phyloP scores from a whole-genome alignment of 2,329 filamentous ascomycete genomes.

The Diaporthe vexans region DNA sequence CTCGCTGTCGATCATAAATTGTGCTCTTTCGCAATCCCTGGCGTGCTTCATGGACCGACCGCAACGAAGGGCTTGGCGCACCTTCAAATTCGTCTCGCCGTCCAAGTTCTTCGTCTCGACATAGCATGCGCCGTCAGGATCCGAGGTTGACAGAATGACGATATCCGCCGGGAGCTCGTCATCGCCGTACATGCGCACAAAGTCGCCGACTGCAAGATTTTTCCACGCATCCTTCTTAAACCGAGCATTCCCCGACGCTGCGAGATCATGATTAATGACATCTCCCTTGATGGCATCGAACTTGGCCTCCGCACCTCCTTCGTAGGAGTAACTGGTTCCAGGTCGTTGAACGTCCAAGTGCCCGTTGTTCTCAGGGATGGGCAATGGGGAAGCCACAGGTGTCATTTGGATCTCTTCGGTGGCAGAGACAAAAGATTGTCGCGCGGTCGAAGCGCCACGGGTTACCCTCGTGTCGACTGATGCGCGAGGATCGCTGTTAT shows the following conservation, averaged over 20 bases:
- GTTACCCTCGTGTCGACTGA: slow-evolving; percentile 75
- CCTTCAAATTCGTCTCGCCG: slow-evolving; percentile 97
- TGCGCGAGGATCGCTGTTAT: slow-evolving; percentile 70
- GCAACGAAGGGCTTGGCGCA: slow-evolving; percentile 90
- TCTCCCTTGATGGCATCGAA: slow-evolving; percentile 64
- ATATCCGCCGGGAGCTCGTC: slow-evolving; percentile 96
- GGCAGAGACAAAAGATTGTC: slow-evolving; percentile 66
- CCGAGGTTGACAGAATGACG: slow-evolving; percentile 92
- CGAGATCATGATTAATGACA: slow-evolving; percentile 80
- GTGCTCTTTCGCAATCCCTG: slow-evolving; percentile 88
- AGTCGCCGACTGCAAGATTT: slow-evolving; percentile 93
- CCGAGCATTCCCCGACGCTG: slow-evolving; percentile 77
- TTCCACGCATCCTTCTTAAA: slow-evolving; percentile 98
- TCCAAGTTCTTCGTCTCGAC: slow-evolving; percentile 99
- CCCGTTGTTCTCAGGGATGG: slow-evolving; percentile 55
- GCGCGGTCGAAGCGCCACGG: slow-evolving; percentile 63
- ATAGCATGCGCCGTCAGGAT: slow-evolving; percentile 94
- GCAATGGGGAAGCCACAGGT: slow-evolving; percentile 86
- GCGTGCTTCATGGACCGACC: slow-evolving; percentile 88
- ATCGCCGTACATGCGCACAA: slow-evolving; percentile 95
- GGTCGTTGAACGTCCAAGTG: slow-evolving; percentile 50
- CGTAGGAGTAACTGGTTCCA: slow-evolving; percentile 51
- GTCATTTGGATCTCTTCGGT: slow-evolving; percentile 93
- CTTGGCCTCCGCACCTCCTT: slow-evolving; percentile 53
- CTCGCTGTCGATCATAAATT: slow-evolving; percentile 93